A percentile compares a stretch with the other conserved stretches of the same genome.
phyloP scores from a whole-genome alignment of 139 green algal species.

The Picocystis salinarum region DNA sequence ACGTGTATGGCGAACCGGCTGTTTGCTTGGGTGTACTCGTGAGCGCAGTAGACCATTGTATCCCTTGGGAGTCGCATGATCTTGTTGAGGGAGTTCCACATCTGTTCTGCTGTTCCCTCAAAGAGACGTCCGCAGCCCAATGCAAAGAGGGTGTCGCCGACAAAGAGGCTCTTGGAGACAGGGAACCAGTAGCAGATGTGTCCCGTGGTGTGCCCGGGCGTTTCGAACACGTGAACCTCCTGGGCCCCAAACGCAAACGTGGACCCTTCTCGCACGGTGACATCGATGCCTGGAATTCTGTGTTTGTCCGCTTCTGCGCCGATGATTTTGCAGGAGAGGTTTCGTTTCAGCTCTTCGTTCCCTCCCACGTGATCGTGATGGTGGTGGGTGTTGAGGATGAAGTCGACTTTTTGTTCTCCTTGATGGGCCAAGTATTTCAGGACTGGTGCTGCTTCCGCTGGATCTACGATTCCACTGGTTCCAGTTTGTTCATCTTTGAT shows the following conservation, averaged over 20 bases:
- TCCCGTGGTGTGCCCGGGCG: slow-evolving; percentile 66
- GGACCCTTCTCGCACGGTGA: slow-evolving; percentile 36
- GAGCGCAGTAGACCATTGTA: slow-evolving; percentile 58
- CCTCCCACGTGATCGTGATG: slow-evolving; percentile 40
- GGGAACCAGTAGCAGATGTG: slow-evolving; percentile 62
- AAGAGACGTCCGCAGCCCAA: slow-evolving; percentile 78
- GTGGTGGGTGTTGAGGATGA: slow-evolving; percentile 70
- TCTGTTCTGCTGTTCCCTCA: slow-evolving; percentile 48
- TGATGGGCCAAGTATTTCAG: slow-evolving; percentile 21
- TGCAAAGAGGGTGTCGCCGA: slow-evolving; percentile 78
- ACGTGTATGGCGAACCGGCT: slow-evolving; percentile 42
- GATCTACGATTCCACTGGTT: slow-evolving; percentile 61
- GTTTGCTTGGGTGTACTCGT: slow-evolving; percentile 48
- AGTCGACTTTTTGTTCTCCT: slow-evolving; percentile 31
- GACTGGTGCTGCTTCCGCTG: slow-evolving; percentile 48
- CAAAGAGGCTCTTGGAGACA: slow-evolving; percentile 37
- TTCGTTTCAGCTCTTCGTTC: slow-evolving; percentile 33
- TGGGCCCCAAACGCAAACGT: slow-evolving; percentile 30
- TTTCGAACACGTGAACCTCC: slow-evolving; percentile 51
- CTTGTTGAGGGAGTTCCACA: slow-evolving; percentile 20
- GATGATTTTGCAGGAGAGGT: background rate
- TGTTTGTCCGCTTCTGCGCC: slow-evolving; percentile 4
- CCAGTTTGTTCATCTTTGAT: slow-evolving; percentile 27
- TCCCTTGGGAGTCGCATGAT: slow-evolving; percentile 33
- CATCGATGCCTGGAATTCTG: slow-evolving; percentile 71